Evolutionary conservation across 2,329 filamentous ascomycete species (phyloP).

Genomic region (Beauveria caledonica): DNA sequence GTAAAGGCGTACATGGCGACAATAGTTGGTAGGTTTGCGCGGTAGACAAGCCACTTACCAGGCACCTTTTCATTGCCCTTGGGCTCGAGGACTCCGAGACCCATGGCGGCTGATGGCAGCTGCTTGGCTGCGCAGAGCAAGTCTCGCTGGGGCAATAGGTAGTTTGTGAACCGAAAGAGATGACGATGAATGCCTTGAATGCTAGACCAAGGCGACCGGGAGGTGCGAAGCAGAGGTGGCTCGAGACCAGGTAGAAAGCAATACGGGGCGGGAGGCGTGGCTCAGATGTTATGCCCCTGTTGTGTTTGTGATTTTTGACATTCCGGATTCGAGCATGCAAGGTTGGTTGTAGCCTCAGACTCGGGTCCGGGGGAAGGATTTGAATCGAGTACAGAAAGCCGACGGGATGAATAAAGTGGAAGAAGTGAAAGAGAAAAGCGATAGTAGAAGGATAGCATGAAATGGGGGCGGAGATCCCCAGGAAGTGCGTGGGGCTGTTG

Average conservation of each 20-base stretch:
- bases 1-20: background rate
- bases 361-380: too few species aligned
- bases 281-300: background rate
- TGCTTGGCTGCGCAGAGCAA: background rate
- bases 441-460: background rate
- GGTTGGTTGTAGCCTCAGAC: background rate
- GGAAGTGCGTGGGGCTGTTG: conserved; percentile 2
- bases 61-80: conserved; percentile 60
- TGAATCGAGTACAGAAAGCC: too few species aligned
- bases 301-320: background rate
- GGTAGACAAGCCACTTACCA: conserved; percentile 40
- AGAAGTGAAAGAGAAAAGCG: background rate
- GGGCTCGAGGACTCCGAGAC: conserved; percentile 65
- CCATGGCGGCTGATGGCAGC: conserved; percentile 22
- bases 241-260: background rate
- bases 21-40: background rate
- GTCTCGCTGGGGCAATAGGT: background rate
- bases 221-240: background rate
- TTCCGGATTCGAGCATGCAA: background rate
- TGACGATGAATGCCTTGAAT: background rate
- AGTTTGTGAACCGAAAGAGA: background rate
- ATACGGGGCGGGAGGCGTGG: background rate
- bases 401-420: too few species aligned
- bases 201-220: background rate
- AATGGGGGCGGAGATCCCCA: conserved; percentile 8